Conservation (phyloP, 345 rosid genomes). For the Boechera divaricarpa region DNA sequence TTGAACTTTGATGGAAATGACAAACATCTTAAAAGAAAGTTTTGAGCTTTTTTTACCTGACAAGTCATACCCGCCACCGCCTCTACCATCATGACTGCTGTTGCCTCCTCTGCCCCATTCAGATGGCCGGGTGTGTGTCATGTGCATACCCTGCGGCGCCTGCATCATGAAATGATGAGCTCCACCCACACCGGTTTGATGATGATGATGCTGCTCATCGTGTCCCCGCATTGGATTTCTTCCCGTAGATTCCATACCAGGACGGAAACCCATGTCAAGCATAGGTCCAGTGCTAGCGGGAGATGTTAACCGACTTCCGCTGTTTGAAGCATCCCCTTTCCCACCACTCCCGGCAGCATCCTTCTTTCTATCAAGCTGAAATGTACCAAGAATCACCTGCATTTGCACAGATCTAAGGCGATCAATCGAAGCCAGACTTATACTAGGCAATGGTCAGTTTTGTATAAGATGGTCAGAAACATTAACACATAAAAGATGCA, state of each 20-base stretch:
- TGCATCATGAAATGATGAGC: conserved; percentile 61
- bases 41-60: conserved; percentile 50
- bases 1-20: conserved; percentile 11
- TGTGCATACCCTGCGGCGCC: conserved; percentile 54
- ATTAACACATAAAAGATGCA: not conserved
- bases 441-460: not conserved
- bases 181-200: conserved; percentile 36
- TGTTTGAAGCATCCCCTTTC: conserved; percentile 59
- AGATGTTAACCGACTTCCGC: conserved; percentile 58
- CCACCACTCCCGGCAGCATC: conserved; percentile 41
- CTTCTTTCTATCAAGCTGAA: conserved; percentile 64
- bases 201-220: conserved; percentile 48
- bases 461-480: conserved; percentile 12
- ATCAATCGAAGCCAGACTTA: conserved; percentile 18
- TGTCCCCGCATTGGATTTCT: conserved; percentile 61
- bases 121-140: conserved; percentile 49
- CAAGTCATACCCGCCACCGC: conserved; percentile 52
- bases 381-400: conserved; percentile 82
- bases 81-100: conserved; percentile 42
- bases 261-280: conserved; percentile 53
- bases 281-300: conserved; percentile 51
- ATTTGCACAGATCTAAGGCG: not conserved
- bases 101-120: conserved; percentile 62
- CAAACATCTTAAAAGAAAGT: conserved; percentile 11
- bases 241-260: conserved; percentile 58